These are phyloP conservation scores for Paramecium tetraurelia DNA, from an alignment of 73 alveolate species.

Conservation along the genomic window DNA sequence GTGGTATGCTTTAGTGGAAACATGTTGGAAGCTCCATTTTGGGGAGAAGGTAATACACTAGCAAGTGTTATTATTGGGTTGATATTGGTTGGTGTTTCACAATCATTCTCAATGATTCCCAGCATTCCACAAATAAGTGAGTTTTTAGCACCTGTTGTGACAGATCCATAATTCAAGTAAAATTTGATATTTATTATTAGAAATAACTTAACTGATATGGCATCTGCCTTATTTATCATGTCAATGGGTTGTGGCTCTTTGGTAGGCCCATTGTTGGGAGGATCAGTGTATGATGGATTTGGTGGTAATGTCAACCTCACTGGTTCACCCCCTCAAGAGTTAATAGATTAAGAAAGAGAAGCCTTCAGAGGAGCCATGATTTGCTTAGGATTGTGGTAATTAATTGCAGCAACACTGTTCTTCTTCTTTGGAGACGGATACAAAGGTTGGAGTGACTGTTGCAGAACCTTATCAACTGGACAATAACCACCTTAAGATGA, in stretches of 20 bases:
- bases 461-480: not conserved
- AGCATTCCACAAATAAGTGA: conserved; percentile 34
- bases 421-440: conserved; percentile 47
- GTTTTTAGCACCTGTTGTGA: conserved; percentile 17
- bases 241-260: conserved; percentile 40
- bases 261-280: conserved; percentile 14
- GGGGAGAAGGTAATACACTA: conserved; percentile 40
- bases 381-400: conserved; percentile 29
- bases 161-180: conserved; percentile 38
- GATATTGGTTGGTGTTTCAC: not conserved
- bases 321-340: not conserved
- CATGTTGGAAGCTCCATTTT: conserved; percentile 48
- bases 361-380: not conserved
- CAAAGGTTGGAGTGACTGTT: conserved; percentile 32
- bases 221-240: conserved; percentile 34
- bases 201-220: conserved; percentile 46
- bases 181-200: not conserved
- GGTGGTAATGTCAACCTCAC: conserved; percentile 1
- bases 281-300: conserved; percentile 17
- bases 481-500: not conserved
- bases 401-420: not conserved
- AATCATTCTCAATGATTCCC: conserved; percentile 29
- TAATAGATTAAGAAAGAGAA: not conserved
- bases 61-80: conserved; percentile 31
- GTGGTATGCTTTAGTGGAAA: conserved; percentile 22